Evolutionary conservation across 805 yeast species (phyloP), one percentile per base, ranked within the genome.

Genomic region (Yarrowia alimentaria): DNA sequence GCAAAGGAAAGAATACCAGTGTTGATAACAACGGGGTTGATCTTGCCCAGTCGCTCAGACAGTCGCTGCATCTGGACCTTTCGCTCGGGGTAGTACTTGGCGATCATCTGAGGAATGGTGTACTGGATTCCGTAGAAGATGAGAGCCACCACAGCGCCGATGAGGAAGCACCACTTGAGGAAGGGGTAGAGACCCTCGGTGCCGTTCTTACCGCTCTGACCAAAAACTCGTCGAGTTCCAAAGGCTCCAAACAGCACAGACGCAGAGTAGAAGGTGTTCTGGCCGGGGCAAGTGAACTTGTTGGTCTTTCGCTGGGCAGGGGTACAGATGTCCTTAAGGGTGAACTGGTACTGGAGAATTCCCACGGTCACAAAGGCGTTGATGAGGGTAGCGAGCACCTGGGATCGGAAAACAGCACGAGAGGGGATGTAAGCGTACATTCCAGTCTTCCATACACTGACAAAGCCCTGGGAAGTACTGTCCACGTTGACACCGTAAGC

Each of bases 381-480:
- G 64, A 57, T 56, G 63, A 78, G 63, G 21, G 80, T 71, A 1
- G 65, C 53, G 10, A 72, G 42, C 12, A 79, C 59, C 49, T 66
- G 70, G 6, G 58, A 28, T 20, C 48, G 13, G 64, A 81, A 80
- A 45, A 78, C 64, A 0, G 79, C 71, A 54, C 79, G 68, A 6
- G 84, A 85, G 0, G 84, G 80, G 9, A 80, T 64, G 55, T 77
- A 77, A 59, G 77, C 64, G 59, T 81, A 81, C 56, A 80, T 83
- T 1, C 76, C 83, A 61, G 78, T 62, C 57, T 82, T 82, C 67
- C 76, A 76, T 58, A 80, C 83, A 3, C 73, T 64, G 31, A 77
- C 68, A 60, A 73, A 80, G 54, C 71, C 70, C 32, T 74, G 69
- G 0, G 84, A 81, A 59, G 81, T 85, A 28, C 76, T 74, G 59